Evolutionary conservation across 164 flowering plant genomes (phyloP).

Genomic region (Macadamia tetraphylla): DNA sequence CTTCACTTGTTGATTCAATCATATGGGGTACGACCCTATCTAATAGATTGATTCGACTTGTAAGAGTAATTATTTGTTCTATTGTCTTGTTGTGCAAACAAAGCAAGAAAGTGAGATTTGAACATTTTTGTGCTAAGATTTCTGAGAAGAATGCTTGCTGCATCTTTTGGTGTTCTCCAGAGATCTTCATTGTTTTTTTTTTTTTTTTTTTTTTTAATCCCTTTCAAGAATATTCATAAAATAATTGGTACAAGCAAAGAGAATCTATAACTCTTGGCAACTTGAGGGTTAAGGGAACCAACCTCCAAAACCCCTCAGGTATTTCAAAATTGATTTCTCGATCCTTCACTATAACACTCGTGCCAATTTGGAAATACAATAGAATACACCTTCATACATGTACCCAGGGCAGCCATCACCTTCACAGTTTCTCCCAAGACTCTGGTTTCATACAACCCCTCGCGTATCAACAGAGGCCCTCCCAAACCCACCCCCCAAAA

Average conservation of each 20-base stretch:
- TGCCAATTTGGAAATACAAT: constrained; percentile 4
- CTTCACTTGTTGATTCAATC: too few relatives aligned
- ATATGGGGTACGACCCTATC: too few relatives aligned
- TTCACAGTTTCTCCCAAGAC: not conserved
- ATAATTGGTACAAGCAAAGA: not conserved
- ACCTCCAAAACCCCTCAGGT: constrained; percentile 8
- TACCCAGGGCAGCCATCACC: constrained; percentile 7
- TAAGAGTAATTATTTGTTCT: too few relatives aligned
- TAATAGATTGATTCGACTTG: too few relatives aligned
- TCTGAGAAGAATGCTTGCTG: too few relatives aligned
- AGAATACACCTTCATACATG: not conserved
- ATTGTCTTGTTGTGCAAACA: too few relatives aligned
- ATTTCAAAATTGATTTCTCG: constrained; percentile 3
- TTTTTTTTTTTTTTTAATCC: too few relatives aligned
- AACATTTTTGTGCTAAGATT: too few relatives aligned
- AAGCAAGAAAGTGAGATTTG: too few relatives aligned
- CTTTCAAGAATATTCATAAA: not conserved
- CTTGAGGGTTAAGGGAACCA: constrained; percentile 3
- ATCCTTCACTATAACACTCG: not conserved
- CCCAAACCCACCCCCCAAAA: not conserved
- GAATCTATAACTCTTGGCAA: not conserved
- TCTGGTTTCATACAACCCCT: not conserved
- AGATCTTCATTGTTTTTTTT: too few relatives aligned
- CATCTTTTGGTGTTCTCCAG: too few relatives aligned
- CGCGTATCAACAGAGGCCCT: not conserved